Percentiles rank a stretch among this genome's conserved stretches.
These are phyloP conservation scores for Saitozyma sp. DNA, from an alignment of 768 basidiomycete species.

Conservation along the genomic window DNA sequence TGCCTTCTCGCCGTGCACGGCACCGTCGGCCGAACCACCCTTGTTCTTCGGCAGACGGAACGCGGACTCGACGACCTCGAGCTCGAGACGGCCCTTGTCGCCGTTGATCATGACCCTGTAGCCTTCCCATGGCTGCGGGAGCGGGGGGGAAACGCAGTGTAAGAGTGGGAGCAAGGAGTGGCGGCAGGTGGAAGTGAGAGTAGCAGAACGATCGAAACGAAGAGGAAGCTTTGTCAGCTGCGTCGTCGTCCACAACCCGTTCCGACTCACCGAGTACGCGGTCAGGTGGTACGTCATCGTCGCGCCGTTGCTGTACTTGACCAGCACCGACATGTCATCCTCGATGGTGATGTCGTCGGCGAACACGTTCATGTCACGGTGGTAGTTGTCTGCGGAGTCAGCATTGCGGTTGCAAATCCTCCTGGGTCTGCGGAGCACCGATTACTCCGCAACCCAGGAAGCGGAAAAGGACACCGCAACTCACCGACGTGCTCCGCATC, in stretches of 20 bases:
- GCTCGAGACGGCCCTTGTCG: constrained; percentile 59
- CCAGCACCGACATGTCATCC: constrained; percentile 60
- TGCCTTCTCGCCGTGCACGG: constrained; percentile 45
- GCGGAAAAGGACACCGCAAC: not conserved
- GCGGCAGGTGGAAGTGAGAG: not conserved
- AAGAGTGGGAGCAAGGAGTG: not conserved
- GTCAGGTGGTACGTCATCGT: constrained; percentile 62
- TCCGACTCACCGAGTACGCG: constrained; percentile 36
- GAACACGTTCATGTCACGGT: constrained; percentile 59
- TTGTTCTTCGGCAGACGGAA: constrained; percentile 26
- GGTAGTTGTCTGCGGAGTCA: constrained; percentile 56
- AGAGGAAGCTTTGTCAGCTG: constrained; percentile 3
- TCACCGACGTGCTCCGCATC: constrained; percentile 57
- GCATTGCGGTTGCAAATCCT: not conserved
- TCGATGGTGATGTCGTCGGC: constrained; percentile 56
- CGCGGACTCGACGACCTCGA: constrained; percentile 58
- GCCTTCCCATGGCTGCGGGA: constrained; percentile 48
- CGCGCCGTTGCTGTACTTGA: constrained; percentile 57
- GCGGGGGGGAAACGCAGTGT: not conserved
- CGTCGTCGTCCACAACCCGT: not conserved
- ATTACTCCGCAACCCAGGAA: not conserved
- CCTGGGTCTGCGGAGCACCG: not conserved
- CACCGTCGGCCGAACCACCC: constrained; percentile 36
- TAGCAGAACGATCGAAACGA: not conserved
- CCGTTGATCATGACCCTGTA: constrained; percentile 62